Evolutionary conservation across 73 alveolate genomes (phyloP).

Genomic region (Tetrahymena elliotti): DNA sequence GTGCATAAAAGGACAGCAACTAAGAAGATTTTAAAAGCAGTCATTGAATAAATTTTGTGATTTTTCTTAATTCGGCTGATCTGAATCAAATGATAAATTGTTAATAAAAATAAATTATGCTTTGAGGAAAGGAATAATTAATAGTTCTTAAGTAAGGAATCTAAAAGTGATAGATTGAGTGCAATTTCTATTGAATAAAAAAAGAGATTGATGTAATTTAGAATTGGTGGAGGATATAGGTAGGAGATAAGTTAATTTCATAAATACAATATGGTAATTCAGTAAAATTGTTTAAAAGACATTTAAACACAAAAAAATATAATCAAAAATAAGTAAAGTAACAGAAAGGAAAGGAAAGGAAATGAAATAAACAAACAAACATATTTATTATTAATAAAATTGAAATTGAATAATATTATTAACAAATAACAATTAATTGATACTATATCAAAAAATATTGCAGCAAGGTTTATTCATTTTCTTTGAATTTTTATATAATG

Average conservation of each 20-base stretch:
- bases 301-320: too few species aligned
- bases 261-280: not conserved
- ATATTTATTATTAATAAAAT: too few species aligned
- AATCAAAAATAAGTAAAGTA: too few species aligned
- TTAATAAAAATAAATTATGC: too few species aligned
- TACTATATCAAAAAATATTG: slow-evolving; percentile 6
- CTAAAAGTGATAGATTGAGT: not conserved
- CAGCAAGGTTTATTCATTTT: slow-evolving; percentile 32
- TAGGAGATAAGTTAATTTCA: not conserved
- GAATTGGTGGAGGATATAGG: not conserved
- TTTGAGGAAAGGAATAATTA: too few species aligned
- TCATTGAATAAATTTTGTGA: not conserved
- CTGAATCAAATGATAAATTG: not conserved
- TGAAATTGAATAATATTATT: too few species aligned
- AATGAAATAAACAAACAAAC: too few species aligned
- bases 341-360: too few species aligned
- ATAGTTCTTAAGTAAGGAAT: too few species aligned
- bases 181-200: not conserved
- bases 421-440: not conserved
- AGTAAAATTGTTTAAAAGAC: too few species aligned
- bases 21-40: not conserved
- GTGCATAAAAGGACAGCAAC: not conserved
- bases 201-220: not conserved
- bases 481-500: slow-evolving; percentile 25
- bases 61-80: not conserved